These are phyloP conservation scores for Alternaria sp. DNA, from an alignment of 2,329 filamentous ascomycete species.

Conservation along the genomic window DNA sequence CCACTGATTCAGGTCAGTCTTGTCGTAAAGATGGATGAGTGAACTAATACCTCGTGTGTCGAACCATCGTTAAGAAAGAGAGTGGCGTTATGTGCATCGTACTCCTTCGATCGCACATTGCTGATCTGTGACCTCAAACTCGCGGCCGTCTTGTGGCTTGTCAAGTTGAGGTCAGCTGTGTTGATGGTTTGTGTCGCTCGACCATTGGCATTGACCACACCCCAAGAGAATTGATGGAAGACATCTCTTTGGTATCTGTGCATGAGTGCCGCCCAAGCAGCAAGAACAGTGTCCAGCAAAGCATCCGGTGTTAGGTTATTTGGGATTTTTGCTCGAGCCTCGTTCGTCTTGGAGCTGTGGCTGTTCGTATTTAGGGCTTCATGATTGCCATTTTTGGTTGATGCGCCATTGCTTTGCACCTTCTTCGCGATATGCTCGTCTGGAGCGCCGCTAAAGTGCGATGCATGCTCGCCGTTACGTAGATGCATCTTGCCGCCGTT, in stretches of 20 bases:
- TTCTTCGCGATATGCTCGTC: conserved; percentile 27
- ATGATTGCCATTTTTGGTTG: conserved; percentile 14
- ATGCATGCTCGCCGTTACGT: conserved; percentile 26
- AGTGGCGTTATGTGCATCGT: conserved; percentile 14
- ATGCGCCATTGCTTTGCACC: conserved; percentile 22
- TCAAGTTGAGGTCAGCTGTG: conserved; percentile 28
- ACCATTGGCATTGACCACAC: conserved; percentile 16
- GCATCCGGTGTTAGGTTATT: conserved; percentile 16
- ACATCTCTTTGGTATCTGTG: conserved; percentile 45
- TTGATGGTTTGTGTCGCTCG: conserved; percentile 26
- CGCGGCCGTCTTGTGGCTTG: conserved; percentile 19
- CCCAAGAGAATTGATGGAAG: conserved; percentile 44
- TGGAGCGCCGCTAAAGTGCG: conserved; percentile 25
- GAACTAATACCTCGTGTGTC: conserved; percentile 36
- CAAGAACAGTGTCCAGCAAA: conserved; percentile 36
- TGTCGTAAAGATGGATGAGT: not conserved
- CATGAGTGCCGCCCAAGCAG: conserved; percentile 43
- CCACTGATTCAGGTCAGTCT: conserved; percentile 34
- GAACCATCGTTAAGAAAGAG: conserved; percentile 43
- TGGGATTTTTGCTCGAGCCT: conserved; percentile 26
- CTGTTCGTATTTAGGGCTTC: conserved; percentile 10
- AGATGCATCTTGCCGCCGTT: conserved; percentile 30
- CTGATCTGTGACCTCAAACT: conserved; percentile 28
- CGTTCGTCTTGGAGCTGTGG: conserved; percentile 19
- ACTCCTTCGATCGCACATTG: conserved; percentile 22